Evolutionary conservation across 116 monocot species (phyloP).

Genomic region (Iris pallida): DNA sequence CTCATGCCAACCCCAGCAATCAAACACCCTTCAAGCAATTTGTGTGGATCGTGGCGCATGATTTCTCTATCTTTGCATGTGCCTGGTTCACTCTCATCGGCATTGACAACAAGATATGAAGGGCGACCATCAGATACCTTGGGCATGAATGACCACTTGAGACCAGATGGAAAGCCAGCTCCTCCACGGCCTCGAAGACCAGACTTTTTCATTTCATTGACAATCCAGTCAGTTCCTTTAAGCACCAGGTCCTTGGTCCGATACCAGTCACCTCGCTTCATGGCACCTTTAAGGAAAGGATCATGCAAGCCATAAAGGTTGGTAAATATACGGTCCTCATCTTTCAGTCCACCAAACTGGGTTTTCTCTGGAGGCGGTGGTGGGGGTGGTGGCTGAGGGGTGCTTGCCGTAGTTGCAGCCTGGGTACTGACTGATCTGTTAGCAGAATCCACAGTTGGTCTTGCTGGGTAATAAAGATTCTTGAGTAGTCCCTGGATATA

Average conservation of each 20-base stretch:
- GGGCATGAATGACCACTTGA: constrained; percentile 99
- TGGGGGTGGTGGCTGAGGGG: constrained; percentile 57
- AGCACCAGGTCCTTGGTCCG: constrained; percentile 82
- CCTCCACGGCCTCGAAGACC: constrained; percentile 95
- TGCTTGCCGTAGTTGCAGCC: constrained; percentile 42
- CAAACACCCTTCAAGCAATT: constrained; percentile 90
- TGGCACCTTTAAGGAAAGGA: constrained; percentile 93
- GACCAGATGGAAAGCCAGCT: constrained; percentile 92
- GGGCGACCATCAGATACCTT: constrained; percentile 97
- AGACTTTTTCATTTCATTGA: constrained; percentile 97
- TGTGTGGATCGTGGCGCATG: constrained; percentile 97
- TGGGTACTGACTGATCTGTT: constrained; percentile 52
- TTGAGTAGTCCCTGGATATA: constrained; percentile 35
- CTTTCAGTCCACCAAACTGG: constrained; percentile 81
- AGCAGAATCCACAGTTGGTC: constrained; percentile 22
- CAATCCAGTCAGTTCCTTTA: constrained; percentile 93
- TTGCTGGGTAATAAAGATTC: constrained; percentile 26
- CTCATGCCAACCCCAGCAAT: constrained; percentile 98
- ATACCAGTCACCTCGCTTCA: constrained; percentile 94
- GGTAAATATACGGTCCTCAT: constrained; percentile 94
- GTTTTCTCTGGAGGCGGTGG: constrained; percentile 88
- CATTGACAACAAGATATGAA: constrained; percentile 96
- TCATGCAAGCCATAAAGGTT: constrained; percentile 88
- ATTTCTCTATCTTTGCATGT: constrained; percentile 97
- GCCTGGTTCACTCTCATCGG: constrained; percentile 96